Conservation (phyloP, 805 yeast species). For the Metschnikowia corniflorae region DNA sequence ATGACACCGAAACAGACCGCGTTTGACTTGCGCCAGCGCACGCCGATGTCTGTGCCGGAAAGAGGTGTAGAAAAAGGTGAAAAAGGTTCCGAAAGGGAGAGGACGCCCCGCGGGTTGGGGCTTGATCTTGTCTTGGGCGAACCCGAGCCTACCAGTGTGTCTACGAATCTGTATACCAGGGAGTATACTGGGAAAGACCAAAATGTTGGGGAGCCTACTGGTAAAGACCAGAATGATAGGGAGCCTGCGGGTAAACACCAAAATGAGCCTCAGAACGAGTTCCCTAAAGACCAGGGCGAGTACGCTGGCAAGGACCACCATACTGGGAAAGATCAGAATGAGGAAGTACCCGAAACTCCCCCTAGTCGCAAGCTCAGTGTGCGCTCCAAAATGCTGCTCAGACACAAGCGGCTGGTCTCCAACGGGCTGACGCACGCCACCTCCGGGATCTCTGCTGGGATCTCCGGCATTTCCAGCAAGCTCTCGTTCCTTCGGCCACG, state of each 20-base stretch:
- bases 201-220: no score
- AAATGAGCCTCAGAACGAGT: constrained; percentile 28
- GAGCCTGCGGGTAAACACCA: no score
- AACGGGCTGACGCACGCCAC: constrained; percentile 28
- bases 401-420: constrained; percentile 39
- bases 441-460: no score
- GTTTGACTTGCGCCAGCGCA: not conserved
- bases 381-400: constrained; percentile 31
- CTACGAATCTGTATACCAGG: no score
- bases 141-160: no score
- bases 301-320: constrained; percentile 5
- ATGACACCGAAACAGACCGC: constrained; percentile 21
- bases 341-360: constrained; percentile 1
- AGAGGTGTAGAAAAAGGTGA: not conserved
- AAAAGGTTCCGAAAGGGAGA: constrained; percentile 5
- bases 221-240: no score
- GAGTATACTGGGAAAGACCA: no score
- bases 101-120: constrained; percentile 33
- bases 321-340: no score
- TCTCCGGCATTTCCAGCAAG: constrained; percentile 24
- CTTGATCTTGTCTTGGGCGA: constrained; percentile 31
- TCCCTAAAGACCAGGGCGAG: constrained; percentile 9
- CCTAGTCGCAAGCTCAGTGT: constrained; percentile 29
- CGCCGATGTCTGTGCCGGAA: no score
- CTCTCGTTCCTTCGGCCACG: constrained; percentile 32